Evolutionary conservation across 208 protist genomes (phyloP).

Genomic region (Crithidia bombi): DNA sequence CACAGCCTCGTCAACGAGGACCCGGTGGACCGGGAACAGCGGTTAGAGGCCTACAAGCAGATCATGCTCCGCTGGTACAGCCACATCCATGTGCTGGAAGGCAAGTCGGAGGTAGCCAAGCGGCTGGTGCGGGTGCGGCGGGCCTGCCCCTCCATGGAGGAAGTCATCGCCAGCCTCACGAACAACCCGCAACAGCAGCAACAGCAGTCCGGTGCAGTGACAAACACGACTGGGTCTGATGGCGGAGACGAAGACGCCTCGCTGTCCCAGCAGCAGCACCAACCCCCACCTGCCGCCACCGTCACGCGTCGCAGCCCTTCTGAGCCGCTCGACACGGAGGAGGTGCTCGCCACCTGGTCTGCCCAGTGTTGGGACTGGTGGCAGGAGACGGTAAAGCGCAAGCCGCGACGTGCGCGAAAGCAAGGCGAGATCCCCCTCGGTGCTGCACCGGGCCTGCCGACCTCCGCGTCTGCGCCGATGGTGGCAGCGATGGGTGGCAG

Average conservation of each 20-base stretch:
- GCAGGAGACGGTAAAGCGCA: constrained; percentile 43
- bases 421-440: constrained; percentile 29
- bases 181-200: constrained; percentile 24
- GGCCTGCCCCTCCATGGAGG: constrained; percentile 36
- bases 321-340: constrained; percentile 26
- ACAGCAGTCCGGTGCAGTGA: constrained; percentile 15
- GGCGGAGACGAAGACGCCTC: constrained; percentile 25
- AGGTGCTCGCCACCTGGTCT: constrained; percentile 31
- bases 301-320: constrained; percentile 16
- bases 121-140: constrained; percentile 33
- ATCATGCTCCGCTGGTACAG: constrained; percentile 56
- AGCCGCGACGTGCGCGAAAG: constrained; percentile 37
- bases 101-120: constrained; percentile 36
- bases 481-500: constrained; percentile 14
- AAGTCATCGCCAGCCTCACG: constrained; percentile 27
- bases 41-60: constrained; percentile 46
- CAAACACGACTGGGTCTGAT: constrained; percentile 14
- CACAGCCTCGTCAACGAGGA: constrained; percentile 35
- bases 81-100: constrained; percentile 52
- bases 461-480: constrained; percentile 25
- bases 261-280: constrained; percentile 8
- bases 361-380: constrained; percentile 42
- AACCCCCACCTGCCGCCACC: constrained; percentile 5
- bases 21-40: constrained; percentile 35
- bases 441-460: constrained; percentile 8